phyloP scores from a whole-genome alignment of 75 land plant species.

The Chamaecyparis obtusa region DNA sequence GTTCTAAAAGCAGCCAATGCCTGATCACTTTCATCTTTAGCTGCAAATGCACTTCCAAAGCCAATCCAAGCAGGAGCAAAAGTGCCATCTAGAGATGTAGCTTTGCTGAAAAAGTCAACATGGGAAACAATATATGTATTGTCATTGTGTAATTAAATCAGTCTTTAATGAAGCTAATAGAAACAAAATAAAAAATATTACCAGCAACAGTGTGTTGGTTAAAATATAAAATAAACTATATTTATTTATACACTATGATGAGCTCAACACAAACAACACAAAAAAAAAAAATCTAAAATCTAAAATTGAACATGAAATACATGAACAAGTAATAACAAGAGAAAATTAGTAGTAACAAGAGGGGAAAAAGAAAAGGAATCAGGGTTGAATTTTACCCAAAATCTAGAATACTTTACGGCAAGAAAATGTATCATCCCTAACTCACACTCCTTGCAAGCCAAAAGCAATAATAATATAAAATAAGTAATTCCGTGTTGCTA shows the following conservation, averaged over 20 bases:
- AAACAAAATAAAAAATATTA: background rate
- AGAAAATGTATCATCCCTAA: background rate
- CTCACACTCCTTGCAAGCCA: background rate
- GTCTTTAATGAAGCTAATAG: background rate
- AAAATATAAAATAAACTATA: too few species aligned
- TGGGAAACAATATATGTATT: background rate
- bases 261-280: background rate
- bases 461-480: background rate
- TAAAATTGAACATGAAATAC: background rate
- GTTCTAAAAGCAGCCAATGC: slow-evolving; percentile 93
- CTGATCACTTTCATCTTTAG: slow-evolving; percentile 97
- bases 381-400: background rate
- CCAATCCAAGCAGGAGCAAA: slow-evolving; percentile 99
- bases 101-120: slow-evolving; percentile 62
- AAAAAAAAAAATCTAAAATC: background rate
- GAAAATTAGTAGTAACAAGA: background rate
- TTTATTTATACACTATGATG: background rate
- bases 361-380: background rate
- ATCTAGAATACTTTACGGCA: background rate
- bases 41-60: slow-evolving; percentile 93
- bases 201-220: background rate
- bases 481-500: background rate
- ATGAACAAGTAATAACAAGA: background rate
- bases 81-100: slow-evolving; percentile 79
- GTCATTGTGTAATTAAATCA: background rate